Conservation (phyloP, 108 stramenopile genomes). For the Bacterosira constricta region DNA sequence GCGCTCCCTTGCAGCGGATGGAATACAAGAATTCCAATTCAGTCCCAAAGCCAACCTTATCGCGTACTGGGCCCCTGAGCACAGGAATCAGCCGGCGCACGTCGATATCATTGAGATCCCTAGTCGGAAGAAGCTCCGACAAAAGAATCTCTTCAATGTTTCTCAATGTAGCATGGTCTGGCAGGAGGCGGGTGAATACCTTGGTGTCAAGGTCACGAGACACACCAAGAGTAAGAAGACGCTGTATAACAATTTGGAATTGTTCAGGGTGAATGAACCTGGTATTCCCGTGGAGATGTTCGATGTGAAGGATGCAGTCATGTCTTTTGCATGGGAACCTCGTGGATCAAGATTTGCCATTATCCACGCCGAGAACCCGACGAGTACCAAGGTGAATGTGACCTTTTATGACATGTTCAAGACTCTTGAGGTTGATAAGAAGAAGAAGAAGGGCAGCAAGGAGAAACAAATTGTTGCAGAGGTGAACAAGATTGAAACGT, state of each 20-base stretch:
- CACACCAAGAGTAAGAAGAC: constrained; percentile 97
- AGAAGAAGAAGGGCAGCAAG: constrained; percentile 39
- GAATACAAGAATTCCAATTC: constrained; percentile 95
- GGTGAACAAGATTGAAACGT: constrained; percentile 78
- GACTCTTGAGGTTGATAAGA: constrained; percentile 54
- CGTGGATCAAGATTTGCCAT: constrained; percentile 88
- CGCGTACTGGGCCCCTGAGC: constrained; percentile 97
- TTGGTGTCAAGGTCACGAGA: constrained; percentile 93
- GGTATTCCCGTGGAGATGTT: constrained; percentile 96
- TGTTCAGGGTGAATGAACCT: constrained; percentile 88
- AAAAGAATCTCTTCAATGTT: constrained; percentile 96
- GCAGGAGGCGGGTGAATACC: constrained; percentile 93
- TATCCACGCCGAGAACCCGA: constrained; percentile 93
- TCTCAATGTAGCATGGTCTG: constrained; percentile 92
- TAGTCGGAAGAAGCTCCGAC: constrained; percentile 87
- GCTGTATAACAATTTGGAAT: constrained; percentile 92
- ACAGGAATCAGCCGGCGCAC: constrained; percentile 90
- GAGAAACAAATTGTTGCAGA: constrained; percentile 62
- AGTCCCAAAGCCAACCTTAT: constrained; percentile 90
- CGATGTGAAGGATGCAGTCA: constrained; percentile 91
- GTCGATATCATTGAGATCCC: constrained; percentile 94
- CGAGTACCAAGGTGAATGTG: constrained; percentile 85
- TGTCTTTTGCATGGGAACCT: constrained; percentile 96
- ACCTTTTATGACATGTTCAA: constrained; percentile 92
- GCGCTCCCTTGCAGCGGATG: constrained; percentile 88